Evolutionary conservation across 805 yeast species (phyloP).

Genomic region (Wickerhamiella galacta): DNA sequence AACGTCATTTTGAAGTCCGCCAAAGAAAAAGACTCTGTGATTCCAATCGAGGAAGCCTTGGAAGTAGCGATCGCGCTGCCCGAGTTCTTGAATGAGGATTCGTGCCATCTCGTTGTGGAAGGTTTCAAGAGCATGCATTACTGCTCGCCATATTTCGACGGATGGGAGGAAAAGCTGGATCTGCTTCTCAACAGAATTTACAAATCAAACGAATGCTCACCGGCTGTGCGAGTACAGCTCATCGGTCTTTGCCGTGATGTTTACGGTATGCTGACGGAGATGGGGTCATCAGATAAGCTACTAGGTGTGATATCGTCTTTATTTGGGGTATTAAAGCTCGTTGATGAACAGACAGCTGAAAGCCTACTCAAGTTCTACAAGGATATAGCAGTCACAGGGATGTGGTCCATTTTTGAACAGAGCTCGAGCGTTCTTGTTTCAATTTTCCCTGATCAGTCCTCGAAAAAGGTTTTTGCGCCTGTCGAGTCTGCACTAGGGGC

Average conservation of each 20-base stretch:
- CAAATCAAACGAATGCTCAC: conserved; percentile 12
- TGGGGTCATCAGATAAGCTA: no score
- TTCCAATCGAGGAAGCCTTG: conserved; percentile 22
- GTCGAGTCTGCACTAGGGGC: conserved; percentile 3
- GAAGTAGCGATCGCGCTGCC: conserved; percentile 15
- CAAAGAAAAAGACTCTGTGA: conserved; percentile 16
- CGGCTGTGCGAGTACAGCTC: conserved; percentile 19
- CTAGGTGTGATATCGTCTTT: conserved; percentile 6
- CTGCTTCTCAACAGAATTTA: conserved; percentile 32
- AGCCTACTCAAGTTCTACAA: conserved; percentile 9
- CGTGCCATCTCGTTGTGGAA: conserved; percentile 30
- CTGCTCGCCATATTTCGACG: conserved; percentile 36
- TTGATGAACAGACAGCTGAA: conserved; percentile 5
- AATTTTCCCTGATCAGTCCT: conserved; percentile 4
- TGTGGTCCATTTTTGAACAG: conserved; percentile 4
- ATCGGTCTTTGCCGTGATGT: conserved; percentile 18
- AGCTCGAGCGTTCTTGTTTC: conserved; percentile 2
- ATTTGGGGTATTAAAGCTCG: conserved; percentile 5
- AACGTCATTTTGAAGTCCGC: conserved; percentile 17
- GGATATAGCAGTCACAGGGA: conserved; percentile 6
- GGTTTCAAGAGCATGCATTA: conserved; percentile 32
- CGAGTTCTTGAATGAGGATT: conserved; percentile 23
- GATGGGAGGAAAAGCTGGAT: conserved; percentile 35
- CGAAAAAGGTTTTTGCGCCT: neutral
- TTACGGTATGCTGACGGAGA: conserved; percentile 9